Conservation (phyloP, 192 early-diverging fungal genomes). For the Diversispora epigaea region DNA sequence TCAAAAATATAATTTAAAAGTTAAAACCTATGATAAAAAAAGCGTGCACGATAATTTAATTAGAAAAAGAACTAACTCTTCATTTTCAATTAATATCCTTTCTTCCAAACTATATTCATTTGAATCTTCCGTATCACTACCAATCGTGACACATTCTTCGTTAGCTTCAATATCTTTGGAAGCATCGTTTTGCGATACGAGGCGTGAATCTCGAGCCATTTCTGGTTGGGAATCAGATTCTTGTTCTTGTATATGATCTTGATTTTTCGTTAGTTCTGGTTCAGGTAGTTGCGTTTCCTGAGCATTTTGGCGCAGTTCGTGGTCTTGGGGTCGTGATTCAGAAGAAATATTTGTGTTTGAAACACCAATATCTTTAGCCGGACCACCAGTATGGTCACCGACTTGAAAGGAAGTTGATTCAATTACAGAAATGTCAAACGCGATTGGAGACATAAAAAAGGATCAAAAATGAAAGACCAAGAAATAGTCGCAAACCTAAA, state of each 20-base stretch:
- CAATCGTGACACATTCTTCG: not conserved
- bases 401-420: not conserved
- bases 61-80: slow-evolving; percentile 14
- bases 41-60: not conserved
- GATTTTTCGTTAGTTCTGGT: not conserved
- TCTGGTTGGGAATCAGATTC: not conserved
- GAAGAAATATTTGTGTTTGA: not conserved
- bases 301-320: no score
- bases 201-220: not conserved
- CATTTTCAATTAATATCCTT: not conserved
- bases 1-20: not conserved
- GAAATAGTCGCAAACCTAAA: no score
- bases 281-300: not conserved
- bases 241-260: not conserved
- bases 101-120: not conserved
- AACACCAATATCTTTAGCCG: not conserved
- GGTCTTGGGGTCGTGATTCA: not conserved
- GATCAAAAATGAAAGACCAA: no score
- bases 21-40: not conserved
- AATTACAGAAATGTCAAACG: not conserved
- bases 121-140: not conserved
- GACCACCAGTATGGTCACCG: not conserved
- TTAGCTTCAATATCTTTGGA: not conserved
- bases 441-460: not conserved
- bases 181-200: not conserved